Conservation (phyloP, 176 grass and related monocot genomes). For the Guadua angustifolia region DNA sequence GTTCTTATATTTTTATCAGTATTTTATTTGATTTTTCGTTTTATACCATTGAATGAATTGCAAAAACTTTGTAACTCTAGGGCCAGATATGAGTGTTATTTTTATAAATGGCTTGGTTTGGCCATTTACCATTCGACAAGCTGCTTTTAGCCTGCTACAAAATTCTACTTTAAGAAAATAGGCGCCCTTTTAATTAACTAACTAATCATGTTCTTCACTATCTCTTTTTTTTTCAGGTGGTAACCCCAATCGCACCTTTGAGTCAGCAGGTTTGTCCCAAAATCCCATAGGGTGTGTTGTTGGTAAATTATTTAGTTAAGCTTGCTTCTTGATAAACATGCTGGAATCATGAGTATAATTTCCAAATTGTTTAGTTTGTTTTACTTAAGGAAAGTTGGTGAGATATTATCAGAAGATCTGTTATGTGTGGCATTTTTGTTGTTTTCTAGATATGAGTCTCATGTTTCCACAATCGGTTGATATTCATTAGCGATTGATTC, state of each 20-base stretch:
- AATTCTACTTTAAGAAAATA: not conserved
- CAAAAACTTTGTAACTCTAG: constrained; percentile 9
- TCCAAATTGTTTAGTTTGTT: not conserved
- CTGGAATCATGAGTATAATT: not conserved
- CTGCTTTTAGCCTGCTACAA: not conserved
- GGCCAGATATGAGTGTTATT: not conserved
- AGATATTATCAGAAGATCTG: not conserved
- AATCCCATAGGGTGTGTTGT: not conserved
- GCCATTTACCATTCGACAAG: not conserved
- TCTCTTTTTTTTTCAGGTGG: constrained; percentile 65
- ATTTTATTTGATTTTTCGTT: not conserved
- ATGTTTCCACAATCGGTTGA: not conserved
- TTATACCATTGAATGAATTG: not conserved
- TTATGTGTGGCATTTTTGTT: not conserved
- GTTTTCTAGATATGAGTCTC: not conserved
- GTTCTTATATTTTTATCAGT: not conserved
- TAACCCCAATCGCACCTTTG: constrained; percentile 97
- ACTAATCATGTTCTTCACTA: constrained; percentile 28
- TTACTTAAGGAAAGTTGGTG: not conserved
- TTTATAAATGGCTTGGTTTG: not conserved
- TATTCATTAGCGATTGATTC: not conserved
- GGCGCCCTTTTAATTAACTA: constrained; percentile 7
- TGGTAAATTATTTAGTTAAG: constrained; percentile 13
- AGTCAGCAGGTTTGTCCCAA: constrained; percentile 88
- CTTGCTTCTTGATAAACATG: not conserved